phyloP scores from a whole-genome alignment of 169 alveolate genomes.

The Eimeria falciformis region DNA sequence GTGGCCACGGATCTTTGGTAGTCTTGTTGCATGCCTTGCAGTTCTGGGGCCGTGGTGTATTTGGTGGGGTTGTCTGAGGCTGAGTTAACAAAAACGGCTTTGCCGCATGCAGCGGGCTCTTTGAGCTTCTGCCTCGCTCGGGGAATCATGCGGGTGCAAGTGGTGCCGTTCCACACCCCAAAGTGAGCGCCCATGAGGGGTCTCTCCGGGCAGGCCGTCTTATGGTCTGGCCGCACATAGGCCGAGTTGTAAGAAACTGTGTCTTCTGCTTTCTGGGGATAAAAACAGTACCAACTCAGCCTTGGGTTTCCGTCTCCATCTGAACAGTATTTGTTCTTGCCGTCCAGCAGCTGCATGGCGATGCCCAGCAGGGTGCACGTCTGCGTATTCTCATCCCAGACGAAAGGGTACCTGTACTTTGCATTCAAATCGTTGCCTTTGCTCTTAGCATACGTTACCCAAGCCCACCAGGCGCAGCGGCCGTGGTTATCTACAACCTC shows the following conservation, averaged over 20 bases:
- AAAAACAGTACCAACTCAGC: constrained; percentile 71
- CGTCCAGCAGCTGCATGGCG: constrained; percentile 69
- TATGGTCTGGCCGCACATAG: constrained; percentile 66
- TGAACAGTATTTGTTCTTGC: constrained; percentile 64
- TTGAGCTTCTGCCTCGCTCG: background rate
- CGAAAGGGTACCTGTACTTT: constrained; percentile 53
- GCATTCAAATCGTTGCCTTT: background rate
- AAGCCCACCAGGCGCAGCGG: constrained; percentile 64
- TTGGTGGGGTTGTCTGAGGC: constrained; percentile 67
- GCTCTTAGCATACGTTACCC: constrained; percentile 21
- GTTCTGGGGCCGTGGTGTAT: constrained; percentile 37
- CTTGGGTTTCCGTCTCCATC: constrained; percentile 26
- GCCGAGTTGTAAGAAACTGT: constrained; percentile 26
- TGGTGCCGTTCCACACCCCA: constrained; percentile 71
- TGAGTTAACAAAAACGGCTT: background rate
- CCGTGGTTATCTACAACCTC: constrained; percentile 44
- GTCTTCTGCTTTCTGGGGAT: constrained; percentile 8
- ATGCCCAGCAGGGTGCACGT: constrained; percentile 46
- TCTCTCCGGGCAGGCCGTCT: constrained; percentile 52
- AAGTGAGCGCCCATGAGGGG: constrained; percentile 57
- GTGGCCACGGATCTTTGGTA: background rate
- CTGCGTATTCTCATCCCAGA: constrained; percentile 24
- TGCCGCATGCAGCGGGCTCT: constrained; percentile 57
- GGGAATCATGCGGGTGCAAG: constrained; percentile 29
- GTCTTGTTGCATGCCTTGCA: background rate